Evolutionary conservation across 768 basidiomycete genomes (phyloP).

Genomic region (Pleurotus djamor): DNA sequence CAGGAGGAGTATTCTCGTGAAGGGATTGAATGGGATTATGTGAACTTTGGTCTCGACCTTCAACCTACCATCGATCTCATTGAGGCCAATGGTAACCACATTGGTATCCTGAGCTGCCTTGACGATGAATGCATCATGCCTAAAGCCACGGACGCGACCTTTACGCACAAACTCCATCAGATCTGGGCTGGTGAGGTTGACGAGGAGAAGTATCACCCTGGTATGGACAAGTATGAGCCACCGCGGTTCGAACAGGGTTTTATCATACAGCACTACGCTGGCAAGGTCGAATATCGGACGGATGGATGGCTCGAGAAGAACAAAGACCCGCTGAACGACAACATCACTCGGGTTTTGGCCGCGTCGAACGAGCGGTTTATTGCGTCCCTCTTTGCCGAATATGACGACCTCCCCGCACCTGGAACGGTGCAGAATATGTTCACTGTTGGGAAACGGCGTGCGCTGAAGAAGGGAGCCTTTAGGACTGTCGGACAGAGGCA

Average conservation of each 20-base stretch:
- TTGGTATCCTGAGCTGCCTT: slow-evolving; percentile 89
- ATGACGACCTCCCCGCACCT: slow-evolving; percentile 43
- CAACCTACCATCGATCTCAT: slow-evolving; percentile 99
- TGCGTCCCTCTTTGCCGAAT: slow-evolving; percentile 82
- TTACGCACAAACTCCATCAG: slow-evolving; percentile 87
- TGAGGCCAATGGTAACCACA: slow-evolving; percentile 74
- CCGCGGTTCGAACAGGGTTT: slow-evolving; percentile 93
- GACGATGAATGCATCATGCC: slow-evolving; percentile 99
- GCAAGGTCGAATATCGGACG: slow-evolving; percentile 93
- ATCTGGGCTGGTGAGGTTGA: slow-evolving; percentile 62
- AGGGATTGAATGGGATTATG: slow-evolving; percentile 96
- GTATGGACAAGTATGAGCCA: slow-evolving; percentile 81
- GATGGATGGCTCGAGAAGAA: slow-evolving; percentile 99
- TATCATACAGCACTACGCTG: slow-evolving; percentile 94
- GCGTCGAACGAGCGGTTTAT: slow-evolving; percentile 82
- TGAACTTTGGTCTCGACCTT: slow-evolving; percentile 96
- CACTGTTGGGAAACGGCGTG: slow-evolving; percentile 63
- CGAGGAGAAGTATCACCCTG: slow-evolving; percentile 61
- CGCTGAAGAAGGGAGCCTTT: slow-evolving; percentile 94
- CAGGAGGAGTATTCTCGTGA: slow-evolving; percentile 98
- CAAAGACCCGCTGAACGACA: slow-evolving; percentile 97
- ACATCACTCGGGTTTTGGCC: slow-evolving; percentile 85
- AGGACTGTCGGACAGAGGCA: slow-evolving; percentile 94
- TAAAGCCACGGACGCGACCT: slow-evolving; percentile 93
- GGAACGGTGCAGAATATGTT: slow-evolving; percentile 35